Evolutionary conservation across 2,329 filamentous ascomycete genomes (phyloP), one percentile per base, ranked within the genome.

Genomic region (Sphaceloma murrayae): DNA sequence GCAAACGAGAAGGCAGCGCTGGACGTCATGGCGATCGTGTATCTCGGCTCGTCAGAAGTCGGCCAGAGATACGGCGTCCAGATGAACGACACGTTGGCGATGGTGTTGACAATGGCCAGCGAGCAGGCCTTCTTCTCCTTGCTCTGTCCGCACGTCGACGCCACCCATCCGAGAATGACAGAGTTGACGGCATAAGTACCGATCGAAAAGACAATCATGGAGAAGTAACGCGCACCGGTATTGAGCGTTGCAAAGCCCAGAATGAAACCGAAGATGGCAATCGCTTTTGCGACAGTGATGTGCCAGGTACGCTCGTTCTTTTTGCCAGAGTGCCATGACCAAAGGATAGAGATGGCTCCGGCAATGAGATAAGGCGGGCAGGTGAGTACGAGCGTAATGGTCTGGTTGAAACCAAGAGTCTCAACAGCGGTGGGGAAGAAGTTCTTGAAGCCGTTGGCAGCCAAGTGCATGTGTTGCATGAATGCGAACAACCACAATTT

Each of bases 381-480:
- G 29, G 70, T 74, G 46, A 75, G 64, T 8, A 71, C 62, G 0
- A 75, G 62, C 0, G 72, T 74, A 36, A 72, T 62, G 1, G 67
- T 74, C 8, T 36, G 39, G 46, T 58, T 62, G 56, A 72, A 74
- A 0, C 67, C 67, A 0, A 74, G 62, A 0, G 68, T 70, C 46
- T 67, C 61, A 46, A 74, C 67, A 9, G 73, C 67, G 3, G 64
- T 65, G 1, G 62, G 64, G 48, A 50, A 68, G 55, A 66, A 68
- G 54, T 67, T 67, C 51, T 71, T 66, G 59, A 74, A 74, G 0
- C 67, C 65, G 47, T 73, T 70, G 1, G 72, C 70, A 1, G 67
- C 69, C 9, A 74, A 57, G 53, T 75, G 70, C 53, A 73, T 69
- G 54, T 74, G 73, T 51, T 74, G 69, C 70, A 75, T 74, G 26